Base-by-base conservation (phyloP, 2,329 filamentous ascomycete species). In the Penicillium oxalicum region DNA sequence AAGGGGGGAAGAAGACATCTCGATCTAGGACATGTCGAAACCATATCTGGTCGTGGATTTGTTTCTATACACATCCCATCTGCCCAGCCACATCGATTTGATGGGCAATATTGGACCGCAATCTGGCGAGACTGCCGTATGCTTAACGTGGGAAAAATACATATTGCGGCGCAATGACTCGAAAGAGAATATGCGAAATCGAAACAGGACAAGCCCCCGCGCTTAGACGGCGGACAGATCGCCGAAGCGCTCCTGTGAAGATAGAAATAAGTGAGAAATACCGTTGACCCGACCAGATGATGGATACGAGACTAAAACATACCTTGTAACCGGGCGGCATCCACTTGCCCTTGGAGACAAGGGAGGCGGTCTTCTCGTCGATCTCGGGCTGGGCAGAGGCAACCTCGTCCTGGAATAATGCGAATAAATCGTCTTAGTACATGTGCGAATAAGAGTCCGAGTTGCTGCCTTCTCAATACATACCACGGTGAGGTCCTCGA, bases 251-350 rank as follows among this genome's bases (percentile, higher is more conserved):
- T 98, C 93, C 91, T 97, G 66, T 60, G 66, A 7, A 29, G 40
- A 60, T 56, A 48, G 70, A 11, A 47, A 48, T 24, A 13, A 49
- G 47, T 53, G 7, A 48, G 44, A 25, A 49, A 11, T 13, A 25
- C 11, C 25, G 7, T 11, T 2, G 12, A 7, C 9, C 26, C 33
- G 28, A 18, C 25, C 29, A 8, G 18, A 47, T 24, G 35, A 7
- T 34, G 38, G 40, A 34, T 35, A 24, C 11, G 39, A 26, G 32
- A 5, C 1, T 6, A 28, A 27, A n/a, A 29, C 85, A 65, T 78
- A 91, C 91, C 89, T 96, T 95, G 87, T 98, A 98, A 71, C 93
- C 93, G 57, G 93, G 91, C 69, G 95, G 91, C 78, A 85, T 82
- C 93, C 93, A 98, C 83, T 90, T 88, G 73, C 91, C 91, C 86